phyloP scores from a whole-genome alignment of 352 stramenopile genomes.

The Saprolegnia parasitica region DNA sequence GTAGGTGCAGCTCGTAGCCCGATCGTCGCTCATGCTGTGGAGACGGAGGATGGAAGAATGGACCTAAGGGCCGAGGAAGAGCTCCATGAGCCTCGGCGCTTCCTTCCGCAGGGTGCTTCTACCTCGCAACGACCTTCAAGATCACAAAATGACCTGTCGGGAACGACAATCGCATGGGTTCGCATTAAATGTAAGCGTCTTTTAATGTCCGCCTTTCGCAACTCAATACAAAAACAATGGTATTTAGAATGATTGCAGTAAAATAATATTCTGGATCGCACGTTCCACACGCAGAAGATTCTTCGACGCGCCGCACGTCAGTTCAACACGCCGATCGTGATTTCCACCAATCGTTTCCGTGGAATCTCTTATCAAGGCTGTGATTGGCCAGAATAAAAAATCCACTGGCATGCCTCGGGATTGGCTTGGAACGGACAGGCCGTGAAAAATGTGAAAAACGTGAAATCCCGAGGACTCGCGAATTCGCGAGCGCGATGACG shows the following conservation, averaged over 20 bases:
- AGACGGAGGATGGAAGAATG: conserved; percentile 4
- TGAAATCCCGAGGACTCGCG: no score
- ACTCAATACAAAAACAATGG: no score
- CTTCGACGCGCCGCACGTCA: not conserved
- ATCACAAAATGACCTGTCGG: conserved; percentile 2
- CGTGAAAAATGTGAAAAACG: not conserved
- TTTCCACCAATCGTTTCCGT: conserved; percentile 8
- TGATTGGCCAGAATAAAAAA: conserved; percentile 11
- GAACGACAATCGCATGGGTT: not conserved
- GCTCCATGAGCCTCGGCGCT: not conserved
- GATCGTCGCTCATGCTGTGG: conserved; percentile 17
- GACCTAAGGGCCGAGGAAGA: not conserved
- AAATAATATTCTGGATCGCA: not conserved
- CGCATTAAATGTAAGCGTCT: not conserved
- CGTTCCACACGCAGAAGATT: not conserved
- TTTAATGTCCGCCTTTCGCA: no score
- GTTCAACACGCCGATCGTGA: not conserved
- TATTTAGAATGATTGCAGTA: not conserved
- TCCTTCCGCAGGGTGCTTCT: not conserved
- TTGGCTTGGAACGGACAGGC: not conserved
- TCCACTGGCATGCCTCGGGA: not conserved
- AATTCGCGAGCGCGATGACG: no score
- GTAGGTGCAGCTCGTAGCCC: conserved; percentile 47
- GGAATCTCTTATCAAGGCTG: not conserved
- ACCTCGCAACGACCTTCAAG: not conserved